phyloP scores from a whole-genome alignment of 2,329 filamentous ascomycete genomes.

The Lachnum nothofagi region DNA sequence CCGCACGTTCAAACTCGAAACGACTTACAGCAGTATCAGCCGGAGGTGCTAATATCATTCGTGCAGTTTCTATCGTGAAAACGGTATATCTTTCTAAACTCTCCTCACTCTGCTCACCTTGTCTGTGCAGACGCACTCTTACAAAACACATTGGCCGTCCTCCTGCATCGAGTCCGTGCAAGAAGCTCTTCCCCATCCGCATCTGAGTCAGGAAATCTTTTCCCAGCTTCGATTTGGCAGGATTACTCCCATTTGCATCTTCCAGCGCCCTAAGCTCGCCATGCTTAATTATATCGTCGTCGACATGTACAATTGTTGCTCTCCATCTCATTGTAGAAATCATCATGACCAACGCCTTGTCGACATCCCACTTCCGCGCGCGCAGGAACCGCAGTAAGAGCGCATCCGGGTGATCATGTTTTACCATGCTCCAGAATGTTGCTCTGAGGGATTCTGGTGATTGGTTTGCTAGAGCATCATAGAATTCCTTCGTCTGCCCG shows the following conservation, averaged over 20 bases:
- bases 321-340: conserved; percentile 94
- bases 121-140: conserved; percentile 73
- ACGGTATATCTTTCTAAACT: conserved; percentile 86
- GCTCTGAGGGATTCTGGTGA: conserved; percentile 72
- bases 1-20: background rate
- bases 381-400: conserved; percentile 76
- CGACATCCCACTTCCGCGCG: conserved; percentile 92
- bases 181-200: conserved; percentile 84
- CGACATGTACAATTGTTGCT: conserved; percentile 74
- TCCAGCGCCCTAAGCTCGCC: conserved; percentile 66
- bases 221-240: conserved; percentile 57
- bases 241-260: conserved; percentile 52
- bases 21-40: conserved; percentile 83
- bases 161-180: conserved; percentile 80
- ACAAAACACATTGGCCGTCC: conserved; percentile 85
- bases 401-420: conserved; percentile 89
- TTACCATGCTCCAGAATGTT: conserved; percentile 90
- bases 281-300: conserved; percentile 76
- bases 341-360: conserved; percentile 89
- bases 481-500: conserved; percentile 80
- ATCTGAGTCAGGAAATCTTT: conserved; percentile 79
- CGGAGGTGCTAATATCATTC: conserved; percentile 71
- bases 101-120: conserved; percentile 75
- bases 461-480: conserved; percentile 71
- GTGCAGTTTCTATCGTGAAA: conserved; percentile 89